Percentiles rank a stretch among this genome's conserved stretches.
Conservation (phyloP, 345 rosid species). For the Microthlaspi erraticum region DNA sequence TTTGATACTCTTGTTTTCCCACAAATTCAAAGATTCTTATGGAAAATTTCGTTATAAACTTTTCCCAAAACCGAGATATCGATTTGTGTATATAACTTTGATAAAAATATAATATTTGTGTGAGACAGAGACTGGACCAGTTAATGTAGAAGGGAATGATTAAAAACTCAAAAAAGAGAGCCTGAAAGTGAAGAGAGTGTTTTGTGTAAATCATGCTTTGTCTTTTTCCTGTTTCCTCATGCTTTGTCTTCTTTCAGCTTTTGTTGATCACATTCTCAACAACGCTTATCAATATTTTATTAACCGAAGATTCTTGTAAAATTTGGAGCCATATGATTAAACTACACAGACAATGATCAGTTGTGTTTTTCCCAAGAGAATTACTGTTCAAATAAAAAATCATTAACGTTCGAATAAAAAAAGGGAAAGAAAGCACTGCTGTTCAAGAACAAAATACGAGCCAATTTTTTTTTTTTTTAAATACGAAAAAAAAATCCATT, state of each 20-base stretch:
- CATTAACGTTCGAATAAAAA: conserved; percentile 2
- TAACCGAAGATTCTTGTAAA: conserved; percentile 21
- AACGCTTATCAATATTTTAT: conserved; percentile 4
- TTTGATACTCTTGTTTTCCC: conserved; percentile 22
- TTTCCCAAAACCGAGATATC: conserved; percentile 42
- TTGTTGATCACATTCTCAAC: conserved; percentile 45
- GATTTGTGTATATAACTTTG: conserved; percentile 32
- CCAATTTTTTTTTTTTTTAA: too few species aligned
- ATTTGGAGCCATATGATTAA: conserved; percentile 44
- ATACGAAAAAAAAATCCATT: too few species aligned
- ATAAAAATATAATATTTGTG: neutral
- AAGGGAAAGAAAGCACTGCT: neutral
- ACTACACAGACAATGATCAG: conserved; percentile 44
- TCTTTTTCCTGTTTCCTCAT: conserved; percentile 49
- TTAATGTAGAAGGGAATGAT: conserved; percentile 43
- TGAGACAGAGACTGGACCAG: conserved; percentile 46
- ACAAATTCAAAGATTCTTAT: conserved; percentile 40
- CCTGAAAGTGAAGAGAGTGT: conserved; percentile 49
- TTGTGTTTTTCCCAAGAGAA: conserved; percentile 34
- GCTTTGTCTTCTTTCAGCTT: conserved; percentile 49
- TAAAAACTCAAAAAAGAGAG: conserved; percentile 41
- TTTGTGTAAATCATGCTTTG: conserved; percentile 48
- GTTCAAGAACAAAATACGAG: too few species aligned
- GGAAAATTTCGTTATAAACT: conserved; percentile 24
- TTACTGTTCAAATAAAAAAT: conserved; percentile 5